Conservation (phyloP, 2,329 filamentous ascomycete species). For the Colletotrichum salicis region DNA sequence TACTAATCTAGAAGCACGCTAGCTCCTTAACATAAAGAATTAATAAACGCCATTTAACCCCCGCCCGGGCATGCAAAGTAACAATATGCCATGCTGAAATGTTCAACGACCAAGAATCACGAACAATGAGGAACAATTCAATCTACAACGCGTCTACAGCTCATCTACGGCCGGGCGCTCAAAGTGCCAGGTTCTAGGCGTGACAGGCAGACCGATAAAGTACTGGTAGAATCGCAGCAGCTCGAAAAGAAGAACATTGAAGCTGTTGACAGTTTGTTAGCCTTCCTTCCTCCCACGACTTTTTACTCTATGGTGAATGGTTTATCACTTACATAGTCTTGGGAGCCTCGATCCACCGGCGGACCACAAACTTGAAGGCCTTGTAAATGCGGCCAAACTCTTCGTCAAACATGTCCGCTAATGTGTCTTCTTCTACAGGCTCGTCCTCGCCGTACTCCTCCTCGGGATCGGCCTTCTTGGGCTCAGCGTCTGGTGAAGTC, state of each 20-base stretch:
- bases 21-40: not conserved
- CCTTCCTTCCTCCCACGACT: not conserved
- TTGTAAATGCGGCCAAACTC: constrained; percentile 74
- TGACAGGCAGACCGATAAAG: constrained; percentile 64
- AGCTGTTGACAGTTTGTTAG: constrained; percentile 47
- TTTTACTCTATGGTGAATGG: not conserved
- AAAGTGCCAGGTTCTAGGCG: constrained; percentile 59
- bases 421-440: constrained; percentile 46
- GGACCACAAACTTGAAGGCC: constrained; percentile 73
- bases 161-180: constrained; percentile 59
- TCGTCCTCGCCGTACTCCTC: constrained; percentile 47
- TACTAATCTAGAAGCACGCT: not conserved
- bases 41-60: constrained; percentile 13
- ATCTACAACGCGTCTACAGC: constrained; percentile 46
- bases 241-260: constrained; percentile 56
- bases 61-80: constrained; percentile 21
- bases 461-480: constrained; percentile 45
- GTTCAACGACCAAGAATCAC: not conserved
- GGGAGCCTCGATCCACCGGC: constrained; percentile 77
- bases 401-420: constrained; percentile 67
- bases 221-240: constrained; percentile 58
- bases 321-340: constrained; percentile 70
- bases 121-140: not conserved
- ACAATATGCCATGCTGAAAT: constrained; percentile 8
- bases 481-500: constrained; percentile 37